Conservation (phyloP, 129 eudicot species). For the Chrysanthemum makinoi region DNA sequence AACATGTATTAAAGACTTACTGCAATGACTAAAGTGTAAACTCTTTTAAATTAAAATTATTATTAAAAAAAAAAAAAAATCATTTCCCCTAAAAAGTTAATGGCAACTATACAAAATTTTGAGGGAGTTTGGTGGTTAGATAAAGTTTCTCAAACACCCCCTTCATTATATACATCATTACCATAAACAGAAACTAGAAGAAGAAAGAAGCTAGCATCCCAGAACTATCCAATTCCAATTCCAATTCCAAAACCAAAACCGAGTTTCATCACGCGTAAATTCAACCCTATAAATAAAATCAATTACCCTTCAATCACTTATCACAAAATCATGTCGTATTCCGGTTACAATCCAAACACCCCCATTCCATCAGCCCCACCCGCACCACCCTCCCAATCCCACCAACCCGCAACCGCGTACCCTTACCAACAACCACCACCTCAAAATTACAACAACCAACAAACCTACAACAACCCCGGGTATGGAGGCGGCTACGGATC, state of each 20-base stretch:
- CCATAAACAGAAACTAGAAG: no score
- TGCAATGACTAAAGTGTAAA: no score
- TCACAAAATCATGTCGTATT: conserved; percentile 24
- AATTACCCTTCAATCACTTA: no score
- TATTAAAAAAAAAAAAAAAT: no score
- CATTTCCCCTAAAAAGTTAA: no score
- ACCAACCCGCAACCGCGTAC: conserved; percentile 33
- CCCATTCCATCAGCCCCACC: conserved; percentile 57
- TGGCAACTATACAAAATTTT: no score
- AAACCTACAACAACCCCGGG: conserved; percentile 20
- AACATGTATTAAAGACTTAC: no score
- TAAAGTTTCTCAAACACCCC: no score
- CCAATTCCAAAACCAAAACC: not conserved
- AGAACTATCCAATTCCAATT: conserved; percentile 3
- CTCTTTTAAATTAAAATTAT: no score
- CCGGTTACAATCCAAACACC: conserved; percentile 27
- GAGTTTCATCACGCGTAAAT: not conserved
- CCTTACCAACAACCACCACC: conserved; percentile 38
- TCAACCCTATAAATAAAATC: not conserved
- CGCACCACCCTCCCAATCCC: conserved; percentile 35
- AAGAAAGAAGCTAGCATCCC: not conserved
- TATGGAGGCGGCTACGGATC: conserved; percentile 25
- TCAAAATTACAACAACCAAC: conserved; percentile 20
- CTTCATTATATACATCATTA: no score
- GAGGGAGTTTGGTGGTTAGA: no score